Percentiles rank a stretch among this genome's conserved stretches.
phyloP scores from a whole-genome alignment of 257 asterid species.

The Scutellaria minor region DNA sequence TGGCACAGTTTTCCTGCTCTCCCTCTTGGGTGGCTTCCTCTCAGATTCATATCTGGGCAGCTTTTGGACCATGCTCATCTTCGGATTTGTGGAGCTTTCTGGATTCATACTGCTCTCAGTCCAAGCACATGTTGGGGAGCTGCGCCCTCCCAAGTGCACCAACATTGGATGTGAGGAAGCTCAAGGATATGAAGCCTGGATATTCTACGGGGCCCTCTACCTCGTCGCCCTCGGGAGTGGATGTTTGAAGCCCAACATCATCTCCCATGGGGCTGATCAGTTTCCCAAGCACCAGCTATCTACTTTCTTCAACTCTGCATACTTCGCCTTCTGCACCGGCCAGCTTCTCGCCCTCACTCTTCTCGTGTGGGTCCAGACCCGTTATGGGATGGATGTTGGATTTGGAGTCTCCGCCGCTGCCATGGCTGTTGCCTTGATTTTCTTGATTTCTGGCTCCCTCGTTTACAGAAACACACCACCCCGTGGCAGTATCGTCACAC shows the following conservation, averaged over 20 bases:
- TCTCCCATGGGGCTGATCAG: conserved; percentile 80
- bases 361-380: conserved; percentile 74
- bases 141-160: conserved; percentile 57
- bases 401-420: conserved; percentile 76
- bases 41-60: conserved; percentile 81
- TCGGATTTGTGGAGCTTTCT: conserved; percentile 71
- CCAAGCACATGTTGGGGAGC: conserved; percentile 62
- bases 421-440: conserved; percentile 63
- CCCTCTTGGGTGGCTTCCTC: conserved; percentile 77
- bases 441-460: conserved; percentile 57
- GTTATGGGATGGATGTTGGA: conserved; percentile 74
- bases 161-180: conserved; percentile 48
- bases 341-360: conserved; percentile 73
- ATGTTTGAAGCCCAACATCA: conserved; percentile 72
- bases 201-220: conserved; percentile 65
- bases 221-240: conserved; percentile 82
- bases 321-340: conserved; percentile 72
- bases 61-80: conserved; percentile 73
- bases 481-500: conserved; percentile 61
- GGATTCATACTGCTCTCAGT: conserved; percentile 64
- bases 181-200: conserved; percentile 59
- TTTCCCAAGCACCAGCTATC: conserved; percentile 58
- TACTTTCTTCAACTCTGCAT: conserved; percentile 75
- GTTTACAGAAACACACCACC: conserved; percentile 59
- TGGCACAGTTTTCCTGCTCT: conserved; percentile 71